Evolutionary conservation across 2,329 filamentous ascomycete species (phyloP).

Genomic region (Endoconidiophora laricicola): DNA sequence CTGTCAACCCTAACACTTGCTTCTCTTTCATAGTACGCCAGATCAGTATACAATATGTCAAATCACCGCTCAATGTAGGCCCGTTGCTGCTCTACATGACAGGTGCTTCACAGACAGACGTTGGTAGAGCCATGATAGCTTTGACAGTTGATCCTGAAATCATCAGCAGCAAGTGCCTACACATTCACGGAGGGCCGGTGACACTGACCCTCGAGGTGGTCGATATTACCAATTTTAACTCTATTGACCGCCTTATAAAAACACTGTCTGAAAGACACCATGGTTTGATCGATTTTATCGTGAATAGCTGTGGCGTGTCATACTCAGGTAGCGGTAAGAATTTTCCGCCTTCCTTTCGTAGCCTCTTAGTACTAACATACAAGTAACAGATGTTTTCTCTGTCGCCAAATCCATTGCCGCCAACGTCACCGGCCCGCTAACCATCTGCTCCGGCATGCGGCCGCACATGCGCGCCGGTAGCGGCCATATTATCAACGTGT

Average conservation of each 20-base stretch:
- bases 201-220: constrained; percentile 3
- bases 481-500: constrained; percentile 1
- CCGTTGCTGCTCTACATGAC: constrained; percentile 5
- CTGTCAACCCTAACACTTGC: no score
- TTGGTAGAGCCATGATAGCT: not conserved
- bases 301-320: not conserved
- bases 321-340: not conserved
- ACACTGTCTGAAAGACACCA: constrained; percentile 2
- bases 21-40: constrained; percentile 1
- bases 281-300: constrained; percentile 1
- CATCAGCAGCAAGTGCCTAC: not conserved
- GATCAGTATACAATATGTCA: not conserved
- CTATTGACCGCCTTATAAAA: constrained; percentile 1
- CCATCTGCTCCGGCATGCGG: not conserved
- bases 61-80: not conserved
- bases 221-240: not conserved
- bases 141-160: constrained; percentile 1
- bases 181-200: constrained; percentile 2
- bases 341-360: not conserved
- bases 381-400: not conserved
- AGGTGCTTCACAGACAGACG: not conserved
- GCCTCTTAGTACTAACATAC: no score
- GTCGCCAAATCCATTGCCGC: not conserved
- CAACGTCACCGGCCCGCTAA: not conserved
- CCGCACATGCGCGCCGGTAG: constrained; percentile 2